phyloP scores from a whole-genome alignment of 164 flowering plant species.

The Hamamelis virginiana region DNA sequence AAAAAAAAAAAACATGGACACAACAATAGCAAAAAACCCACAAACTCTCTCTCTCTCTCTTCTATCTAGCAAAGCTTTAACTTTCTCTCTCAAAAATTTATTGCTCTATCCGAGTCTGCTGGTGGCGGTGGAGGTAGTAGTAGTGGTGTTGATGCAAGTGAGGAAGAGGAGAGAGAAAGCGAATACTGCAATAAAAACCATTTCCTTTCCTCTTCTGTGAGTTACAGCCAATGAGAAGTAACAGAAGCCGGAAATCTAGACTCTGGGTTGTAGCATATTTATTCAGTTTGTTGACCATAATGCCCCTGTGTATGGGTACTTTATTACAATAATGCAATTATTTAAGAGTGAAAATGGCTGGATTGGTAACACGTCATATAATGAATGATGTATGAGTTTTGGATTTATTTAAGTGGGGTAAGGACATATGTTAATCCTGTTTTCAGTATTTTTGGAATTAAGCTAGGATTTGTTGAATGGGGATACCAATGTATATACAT shows the following conservation, averaged over 20 bases:
- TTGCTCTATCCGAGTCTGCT: slow-evolving; percentile 7
- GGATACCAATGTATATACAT: not conserved
- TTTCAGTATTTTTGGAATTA: slow-evolving; percentile 14
- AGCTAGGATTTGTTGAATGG: slow-evolving; percentile 7
- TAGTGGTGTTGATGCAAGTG: not conserved
- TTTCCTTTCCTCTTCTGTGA: slow-evolving; percentile 7
- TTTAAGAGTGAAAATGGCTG: not conserved
- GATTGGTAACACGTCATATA: not conserved
- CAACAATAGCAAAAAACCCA: too few species aligned
- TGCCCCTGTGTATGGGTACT: not conserved
- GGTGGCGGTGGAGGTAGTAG: not conserved
- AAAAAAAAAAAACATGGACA: not conserved
- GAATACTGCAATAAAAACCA: slow-evolving; percentile 3
- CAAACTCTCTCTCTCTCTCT: not conserved
- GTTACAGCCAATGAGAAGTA: slow-evolving; percentile 15
- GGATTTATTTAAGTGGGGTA: not conserved
- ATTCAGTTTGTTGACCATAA: not conserved
- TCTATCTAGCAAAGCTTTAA: not conserved
- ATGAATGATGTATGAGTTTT: not conserved
- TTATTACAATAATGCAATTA: not conserved
- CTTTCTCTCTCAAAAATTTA: slow-evolving; percentile 8
- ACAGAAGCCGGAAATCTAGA: slow-evolving; percentile 10
- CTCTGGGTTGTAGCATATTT: not conserved
- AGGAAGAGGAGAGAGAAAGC: slow-evolving; percentile 8
- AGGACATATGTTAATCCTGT: not conserved